Percentiles rank a stretch among this genome's conserved stretches.
Evolutionary conservation across 2,329 filamentous ascomycete species (phyloP).

Genomic region (Fusarium concolor): DNA sequence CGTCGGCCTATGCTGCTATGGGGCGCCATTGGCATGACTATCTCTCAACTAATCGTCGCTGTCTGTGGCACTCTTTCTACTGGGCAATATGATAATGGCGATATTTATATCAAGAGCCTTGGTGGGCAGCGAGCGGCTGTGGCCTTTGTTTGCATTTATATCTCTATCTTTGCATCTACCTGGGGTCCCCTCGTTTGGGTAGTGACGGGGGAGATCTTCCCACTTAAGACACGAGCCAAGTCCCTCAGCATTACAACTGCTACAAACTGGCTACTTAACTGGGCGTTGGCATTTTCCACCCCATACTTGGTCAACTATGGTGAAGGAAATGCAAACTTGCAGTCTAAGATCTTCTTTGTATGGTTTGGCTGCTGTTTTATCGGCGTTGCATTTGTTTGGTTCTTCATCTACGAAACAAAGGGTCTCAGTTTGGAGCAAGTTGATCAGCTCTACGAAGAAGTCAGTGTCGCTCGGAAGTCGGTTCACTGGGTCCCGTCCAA

Average conservation of each 20-base stretch:
- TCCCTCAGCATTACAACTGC: conserved; percentile 75
- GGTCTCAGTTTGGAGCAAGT: conserved; percentile 85
- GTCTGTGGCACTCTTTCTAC: conserved; percentile 67
- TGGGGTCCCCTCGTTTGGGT: conserved; percentile 68
- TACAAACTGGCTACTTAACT: conserved; percentile 81
- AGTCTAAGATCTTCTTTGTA: conserved; percentile 82
- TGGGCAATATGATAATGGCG: conserved; percentile 60
- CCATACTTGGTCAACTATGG: conserved; percentile 84
- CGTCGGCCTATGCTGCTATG: conserved; percentile 71
- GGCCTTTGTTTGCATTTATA: conserved; percentile 76
- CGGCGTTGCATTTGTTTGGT: conserved; percentile 78
- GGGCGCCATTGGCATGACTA: conserved; percentile 71
- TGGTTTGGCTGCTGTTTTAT: conserved; percentile 79
- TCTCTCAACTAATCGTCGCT: conserved; percentile 70
- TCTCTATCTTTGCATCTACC: conserved; percentile 79
- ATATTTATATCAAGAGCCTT: conserved; percentile 62
- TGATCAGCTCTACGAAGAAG: conserved; percentile 79
- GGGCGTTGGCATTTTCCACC: conserved; percentile 80
- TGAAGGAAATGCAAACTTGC: conserved; percentile 76
- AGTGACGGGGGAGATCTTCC: conserved; percentile 69
- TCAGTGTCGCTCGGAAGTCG: conserved; percentile 67
- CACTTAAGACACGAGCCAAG: conserved; percentile 71
- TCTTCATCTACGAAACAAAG: conserved; percentile 90
- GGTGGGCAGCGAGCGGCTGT: conserved; percentile 67
- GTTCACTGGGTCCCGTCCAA: conserved; percentile 15